These are phyloP conservation scores for Ophiostoma pallidulum DNA, from an alignment of 2,329 filamentous ascomycete species.

Conservation along the genomic window DNA sequence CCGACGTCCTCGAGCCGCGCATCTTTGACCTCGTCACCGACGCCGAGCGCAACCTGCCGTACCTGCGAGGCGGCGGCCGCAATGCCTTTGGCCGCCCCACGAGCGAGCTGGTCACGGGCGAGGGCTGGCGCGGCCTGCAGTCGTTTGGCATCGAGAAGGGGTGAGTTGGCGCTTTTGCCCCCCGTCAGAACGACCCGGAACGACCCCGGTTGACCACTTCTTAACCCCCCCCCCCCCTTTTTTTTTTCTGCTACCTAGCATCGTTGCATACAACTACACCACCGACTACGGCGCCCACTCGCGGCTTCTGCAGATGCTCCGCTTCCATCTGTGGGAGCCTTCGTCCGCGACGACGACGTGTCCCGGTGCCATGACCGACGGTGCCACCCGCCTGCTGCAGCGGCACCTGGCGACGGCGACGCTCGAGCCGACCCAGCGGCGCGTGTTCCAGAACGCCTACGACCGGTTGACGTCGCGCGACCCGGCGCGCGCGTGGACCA, in stretches of 20 bases:
- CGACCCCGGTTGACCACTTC: neutral
- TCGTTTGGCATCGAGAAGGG: slow-evolving; percentile 49
- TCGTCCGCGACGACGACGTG: slow-evolving; percentile 54
- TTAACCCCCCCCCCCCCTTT: neutral
- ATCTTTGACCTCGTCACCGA: slow-evolving; percentile 52
- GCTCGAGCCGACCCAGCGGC: slow-evolving; percentile 23
- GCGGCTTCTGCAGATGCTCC: slow-evolving; percentile 50
- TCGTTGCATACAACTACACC: slow-evolving; percentile 53
- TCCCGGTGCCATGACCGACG: slow-evolving; percentile 58
- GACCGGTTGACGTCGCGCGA: slow-evolving; percentile 45
- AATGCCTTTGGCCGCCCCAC: slow-evolving; percentile 53
- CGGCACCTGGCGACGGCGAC: slow-evolving; percentile 29
- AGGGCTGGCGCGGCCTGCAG: slow-evolving; percentile 57
- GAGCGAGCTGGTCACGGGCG: slow-evolving; percentile 51
- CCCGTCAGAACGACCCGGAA: too few species aligned
- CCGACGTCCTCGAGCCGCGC: slow-evolving; percentile 42
- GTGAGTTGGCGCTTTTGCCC: slow-evolving; percentile 18
- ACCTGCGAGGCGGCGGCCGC: slow-evolving; percentile 45
- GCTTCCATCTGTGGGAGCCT: slow-evolving; percentile 48
- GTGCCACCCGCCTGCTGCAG: slow-evolving; percentile 43
- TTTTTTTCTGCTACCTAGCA: slow-evolving; percentile 22
- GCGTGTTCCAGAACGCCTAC: slow-evolving; percentile 44
- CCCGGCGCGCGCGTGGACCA: slow-evolving; percentile 51
- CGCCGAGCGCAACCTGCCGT: slow-evolving; percentile 55
- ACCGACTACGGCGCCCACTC: slow-evolving; percentile 39